Evolutionary conservation across 2,329 filamentous ascomycete species (phyloP).

Genomic region (Cadophora sp.): DNA sequence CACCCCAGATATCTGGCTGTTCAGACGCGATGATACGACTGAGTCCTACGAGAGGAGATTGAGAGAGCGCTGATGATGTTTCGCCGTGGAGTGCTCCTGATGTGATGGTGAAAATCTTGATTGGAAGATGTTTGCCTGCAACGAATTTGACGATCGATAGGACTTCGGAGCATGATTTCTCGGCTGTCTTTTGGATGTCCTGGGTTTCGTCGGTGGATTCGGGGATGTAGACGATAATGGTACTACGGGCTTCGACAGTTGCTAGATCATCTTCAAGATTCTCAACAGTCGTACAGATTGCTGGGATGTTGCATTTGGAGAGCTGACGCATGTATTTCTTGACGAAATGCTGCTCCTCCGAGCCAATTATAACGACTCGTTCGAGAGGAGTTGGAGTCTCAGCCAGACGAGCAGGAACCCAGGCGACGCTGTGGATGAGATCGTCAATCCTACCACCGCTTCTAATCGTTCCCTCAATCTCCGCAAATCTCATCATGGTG

Average conservation of each 20-base stretch:
- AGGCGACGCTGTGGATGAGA: conserved; percentile 48
- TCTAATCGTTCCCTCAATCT: conserved; percentile 46
- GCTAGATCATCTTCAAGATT: neutral
- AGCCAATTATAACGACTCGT: neutral
- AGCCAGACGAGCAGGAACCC: conserved; percentile 46
- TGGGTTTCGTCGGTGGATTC: neutral
- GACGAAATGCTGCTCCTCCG: neutral
- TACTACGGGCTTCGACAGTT: neutral
- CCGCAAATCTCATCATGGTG: conserved; percentile 48
- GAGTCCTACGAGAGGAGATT: conserved; percentile 40
- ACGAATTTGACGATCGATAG: neutral
- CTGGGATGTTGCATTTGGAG: neutral
- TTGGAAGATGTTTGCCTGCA: neutral
- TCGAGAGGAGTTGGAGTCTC: conserved; percentile 28
- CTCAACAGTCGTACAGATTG: neutral
- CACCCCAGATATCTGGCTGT: conserved; percentile 48
- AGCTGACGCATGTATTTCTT: conserved; percentile 3
- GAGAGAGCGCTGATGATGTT: conserved; percentile 4
- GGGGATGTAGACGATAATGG: conserved; percentile 1
- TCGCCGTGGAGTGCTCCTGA: neutral
- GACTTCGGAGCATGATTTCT: conserved; percentile 2
- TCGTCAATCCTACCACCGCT: conserved; percentile 31
- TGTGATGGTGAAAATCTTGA: conserved; percentile 12
- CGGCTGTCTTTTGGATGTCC: neutral
- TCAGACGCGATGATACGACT: conserved; percentile 48